Conservation (phyloP, 108 stramenopile genomes). For the Mayamaea pseudoterrestris region DNA sequence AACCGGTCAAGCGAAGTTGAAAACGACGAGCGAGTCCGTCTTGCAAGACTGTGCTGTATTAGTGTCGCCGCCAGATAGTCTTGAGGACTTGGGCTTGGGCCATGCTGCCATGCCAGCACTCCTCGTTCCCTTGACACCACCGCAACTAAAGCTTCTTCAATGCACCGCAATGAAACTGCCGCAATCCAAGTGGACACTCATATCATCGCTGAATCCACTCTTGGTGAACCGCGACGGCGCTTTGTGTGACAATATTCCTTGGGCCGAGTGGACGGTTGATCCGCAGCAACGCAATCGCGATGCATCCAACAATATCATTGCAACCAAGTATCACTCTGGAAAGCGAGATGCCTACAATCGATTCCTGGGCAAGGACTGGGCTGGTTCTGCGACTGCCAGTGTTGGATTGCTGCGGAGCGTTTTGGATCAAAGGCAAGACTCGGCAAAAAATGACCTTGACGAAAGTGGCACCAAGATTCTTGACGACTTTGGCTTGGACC, state of each 20-base stretch:
- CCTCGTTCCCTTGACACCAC: too few species aligned
- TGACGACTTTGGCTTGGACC: too few species aligned
- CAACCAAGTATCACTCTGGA: slow-evolving; percentile 43
- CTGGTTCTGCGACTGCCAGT: not conserved
- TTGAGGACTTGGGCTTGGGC: too few species aligned
- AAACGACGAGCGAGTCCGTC: too few species aligned
- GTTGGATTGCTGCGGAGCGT: slow-evolving; percentile 4
- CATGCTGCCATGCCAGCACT: too few species aligned
- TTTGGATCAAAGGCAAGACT: slow-evolving; percentile 15
- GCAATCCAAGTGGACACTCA: too few species aligned
- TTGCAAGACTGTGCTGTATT: too few species aligned
- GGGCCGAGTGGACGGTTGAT: slow-evolving; percentile 62
- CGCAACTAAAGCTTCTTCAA: too few species aligned
- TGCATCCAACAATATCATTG: slow-evolving; percentile 56
- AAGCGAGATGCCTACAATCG: slow-evolving; percentile 81
- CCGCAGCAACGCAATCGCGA: slow-evolving; percentile 48
- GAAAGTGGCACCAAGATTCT: slow-evolving; percentile 11
- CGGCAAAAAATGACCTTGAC: slow-evolving; percentile 16
- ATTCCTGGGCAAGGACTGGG: slow-evolving; percentile 75
- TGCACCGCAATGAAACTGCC: too few species aligned
- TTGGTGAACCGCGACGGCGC: slow-evolving; percentile 59
- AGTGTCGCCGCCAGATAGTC: too few species aligned
- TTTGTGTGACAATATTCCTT: slow-evolving; percentile 72
- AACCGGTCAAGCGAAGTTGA: too few species aligned
- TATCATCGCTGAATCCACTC: slow-evolving; percentile 40